Conservation (phyloP, 2,329 filamentous ascomycete genomes). For the Thelonectria rubi region DNA sequence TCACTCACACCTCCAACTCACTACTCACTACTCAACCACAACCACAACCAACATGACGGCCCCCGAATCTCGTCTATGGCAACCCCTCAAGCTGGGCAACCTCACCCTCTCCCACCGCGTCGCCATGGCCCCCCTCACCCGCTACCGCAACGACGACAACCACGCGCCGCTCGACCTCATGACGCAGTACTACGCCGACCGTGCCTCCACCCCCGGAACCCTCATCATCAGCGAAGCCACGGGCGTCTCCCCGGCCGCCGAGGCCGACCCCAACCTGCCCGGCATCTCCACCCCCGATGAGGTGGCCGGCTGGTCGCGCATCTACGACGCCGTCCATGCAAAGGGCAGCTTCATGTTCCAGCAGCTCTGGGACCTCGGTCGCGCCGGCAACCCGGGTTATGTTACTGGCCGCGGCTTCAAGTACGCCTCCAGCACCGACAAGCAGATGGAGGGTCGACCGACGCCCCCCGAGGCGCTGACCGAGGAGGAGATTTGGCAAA, state of each 20-base stretch:
- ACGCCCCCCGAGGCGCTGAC: conserved; percentile 55
- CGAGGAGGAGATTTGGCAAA: conserved; percentile 69
- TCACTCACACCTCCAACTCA: no score
- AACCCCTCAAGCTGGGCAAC: conserved; percentile 54
- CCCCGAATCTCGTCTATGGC: conserved; percentile 33
- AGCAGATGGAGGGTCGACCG: conserved; percentile 38
- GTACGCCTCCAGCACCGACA: conserved; percentile 39
- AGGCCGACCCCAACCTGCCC: conserved; percentile 53
- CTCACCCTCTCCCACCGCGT: conserved; percentile 54
- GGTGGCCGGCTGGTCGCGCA: conserved; percentile 65
- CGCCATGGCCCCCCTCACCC: conserved; percentile 65
- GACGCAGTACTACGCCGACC: conserved; percentile 57
- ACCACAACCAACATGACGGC: conserved; percentile 25
- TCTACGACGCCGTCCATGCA: conserved; percentile 70
- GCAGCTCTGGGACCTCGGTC: conserved; percentile 72
- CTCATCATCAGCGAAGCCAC: conserved; percentile 59
- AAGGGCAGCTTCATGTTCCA: conserved; percentile 69
- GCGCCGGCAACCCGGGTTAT: conserved; percentile 47
- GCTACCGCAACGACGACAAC: conserved; percentile 57
- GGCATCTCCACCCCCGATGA: conserved; percentile 68
- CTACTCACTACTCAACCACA: no score
- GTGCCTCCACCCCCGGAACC: conserved; percentile 53
- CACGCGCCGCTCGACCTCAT: conserved; percentile 39
- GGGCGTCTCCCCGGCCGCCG: conserved; percentile 47
- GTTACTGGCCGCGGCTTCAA: conserved; percentile 39